Evolutionary conservation across 495 filamentous ascomycete species (phyloP).

Genomic region (Hypoxylon perforatum): DNA sequence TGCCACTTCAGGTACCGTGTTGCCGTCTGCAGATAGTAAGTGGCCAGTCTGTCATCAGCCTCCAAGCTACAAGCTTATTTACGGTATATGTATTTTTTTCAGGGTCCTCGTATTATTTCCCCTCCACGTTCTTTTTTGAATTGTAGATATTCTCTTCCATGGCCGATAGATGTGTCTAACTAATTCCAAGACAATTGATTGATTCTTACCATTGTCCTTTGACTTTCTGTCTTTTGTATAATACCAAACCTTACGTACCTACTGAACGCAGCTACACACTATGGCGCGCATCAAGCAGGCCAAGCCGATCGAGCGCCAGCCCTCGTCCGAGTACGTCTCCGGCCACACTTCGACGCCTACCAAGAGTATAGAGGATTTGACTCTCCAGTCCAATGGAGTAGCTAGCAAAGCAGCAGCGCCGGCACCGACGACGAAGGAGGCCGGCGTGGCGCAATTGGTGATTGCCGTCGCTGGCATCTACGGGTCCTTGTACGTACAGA

Average conservation of each 20-base stretch:
- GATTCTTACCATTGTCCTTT: conserved; percentile 9
- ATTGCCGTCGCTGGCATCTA: conserved; percentile 95
- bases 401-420: conserved; percentile 43
- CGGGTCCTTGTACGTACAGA: conserved; percentile 82
- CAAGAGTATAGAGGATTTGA: conserved; percentile 41
- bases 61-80: conserved; percentile 25
- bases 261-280: no score
- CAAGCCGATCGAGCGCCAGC: conserved; percentile 70
- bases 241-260: no score
- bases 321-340: conserved; percentile 70
- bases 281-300: conserved; percentile 82
- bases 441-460: conserved; percentile 74
- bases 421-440: conserved; percentile 52
- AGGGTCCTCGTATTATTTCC: neutral
- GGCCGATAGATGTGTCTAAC: neutral
- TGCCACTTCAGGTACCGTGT: conserved; percentile 23
- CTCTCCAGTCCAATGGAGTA: conserved; percentile 54
- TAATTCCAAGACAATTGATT: conserved; percentile 8
- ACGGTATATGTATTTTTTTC: conserved; percentile 8
- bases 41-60: conserved; percentile 48
- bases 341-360: conserved; percentile 49
- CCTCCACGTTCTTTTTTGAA: neutral
- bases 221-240: no score
- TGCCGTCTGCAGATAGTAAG: conserved; percentile 18
- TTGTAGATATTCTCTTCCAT: conserved; percentile 9